These are phyloP conservation scores for Corchorus olitorius DNA, from an alignment of 345 rosid genomes.

Conservation along the genomic window DNA sequence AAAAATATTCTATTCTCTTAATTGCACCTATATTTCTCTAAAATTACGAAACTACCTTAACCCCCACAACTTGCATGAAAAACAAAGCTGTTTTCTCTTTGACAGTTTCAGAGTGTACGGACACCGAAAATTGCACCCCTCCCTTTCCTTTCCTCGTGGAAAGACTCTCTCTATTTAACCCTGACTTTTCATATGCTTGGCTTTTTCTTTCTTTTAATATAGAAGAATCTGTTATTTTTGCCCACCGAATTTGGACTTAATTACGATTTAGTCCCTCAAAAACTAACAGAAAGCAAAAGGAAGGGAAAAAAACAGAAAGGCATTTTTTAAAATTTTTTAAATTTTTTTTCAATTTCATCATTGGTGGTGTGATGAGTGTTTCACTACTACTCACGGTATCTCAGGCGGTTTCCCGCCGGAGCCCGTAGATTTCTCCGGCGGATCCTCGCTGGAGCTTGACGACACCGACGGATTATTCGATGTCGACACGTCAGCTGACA, in stretches of 20 bases:
- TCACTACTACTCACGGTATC: constrained; percentile 88
- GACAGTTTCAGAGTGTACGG: constrained; percentile 46
- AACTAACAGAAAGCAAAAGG: background rate
- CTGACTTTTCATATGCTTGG: background rate
- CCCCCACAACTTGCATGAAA: constrained; percentile 37
- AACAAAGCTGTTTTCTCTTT: background rate
- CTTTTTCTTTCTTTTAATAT: background rate
- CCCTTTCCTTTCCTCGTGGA: background rate
- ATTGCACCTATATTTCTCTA: constrained; percentile 16
- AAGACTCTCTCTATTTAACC: background rate
- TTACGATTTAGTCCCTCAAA: constrained; percentile 44
- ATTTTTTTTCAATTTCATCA: background rate
- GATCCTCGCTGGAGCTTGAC: constrained; percentile 89
- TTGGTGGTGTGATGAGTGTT: background rate
- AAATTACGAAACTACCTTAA: constrained; percentile 48
- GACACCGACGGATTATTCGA: constrained; percentile 71
- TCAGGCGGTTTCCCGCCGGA: constrained; percentile 72
- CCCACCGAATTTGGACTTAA: constrained; percentile 17
- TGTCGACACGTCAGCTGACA: constrained; percentile 47
- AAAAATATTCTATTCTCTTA: constrained; percentile 21
- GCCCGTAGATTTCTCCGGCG: constrained; percentile 71
- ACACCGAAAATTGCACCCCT: constrained; percentile 37
- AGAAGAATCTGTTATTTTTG: background rate
- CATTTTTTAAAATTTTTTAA: background rate
- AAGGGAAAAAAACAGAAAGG: background rate